These are phyloP conservation scores for Pichia californica DNA, from an alignment of 805 yeast genomes.

Conservation along the genomic window DNA sequence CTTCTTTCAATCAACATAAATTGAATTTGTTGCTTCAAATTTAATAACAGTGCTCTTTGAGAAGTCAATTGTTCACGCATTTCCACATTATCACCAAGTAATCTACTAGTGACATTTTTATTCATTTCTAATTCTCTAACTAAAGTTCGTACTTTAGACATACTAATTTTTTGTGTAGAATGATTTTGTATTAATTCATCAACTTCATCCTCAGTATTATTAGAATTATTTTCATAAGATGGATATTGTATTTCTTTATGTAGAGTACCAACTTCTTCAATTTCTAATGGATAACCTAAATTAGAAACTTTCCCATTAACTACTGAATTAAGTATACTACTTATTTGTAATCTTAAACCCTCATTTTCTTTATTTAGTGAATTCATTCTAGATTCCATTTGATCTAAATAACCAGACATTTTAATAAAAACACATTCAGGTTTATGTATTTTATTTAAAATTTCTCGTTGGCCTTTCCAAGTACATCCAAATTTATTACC, in stretches of 20 bases:
- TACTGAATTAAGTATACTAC: slow-evolving; percentile 39
- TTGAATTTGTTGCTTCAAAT: slow-evolving; percentile 45
- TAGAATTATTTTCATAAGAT: too few species aligned
- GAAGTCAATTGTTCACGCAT: slow-evolving; percentile 42
- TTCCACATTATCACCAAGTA: slow-evolving; percentile 23
- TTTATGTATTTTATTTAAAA: slow-evolving; percentile 24
- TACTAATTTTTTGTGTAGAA: slow-evolving; percentile 27
- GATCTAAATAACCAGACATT: slow-evolving; percentile 22
- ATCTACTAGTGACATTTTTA: slow-evolving; percentile 18
- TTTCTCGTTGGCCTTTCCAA: slow-evolving; percentile 36
- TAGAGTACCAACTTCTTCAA: slow-evolving; percentile 35
- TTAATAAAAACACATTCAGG: slow-evolving; percentile 26
- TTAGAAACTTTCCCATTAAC: slow-evolving; percentile 46
- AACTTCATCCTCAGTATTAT: too few species aligned
- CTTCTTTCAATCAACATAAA: slow-evolving; percentile 40
- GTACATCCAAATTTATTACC: slow-evolving; percentile 43
- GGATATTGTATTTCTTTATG: too few species aligned
- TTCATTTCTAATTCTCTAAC: slow-evolving; percentile 22
- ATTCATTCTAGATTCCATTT: slow-evolving; percentile 26
- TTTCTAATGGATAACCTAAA: slow-evolving; percentile 39
- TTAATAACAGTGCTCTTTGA: slow-evolving; percentile 39
- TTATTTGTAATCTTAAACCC: slow-evolving; percentile 37
- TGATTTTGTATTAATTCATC: too few species aligned
- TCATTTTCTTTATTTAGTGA: slow-evolving; percentile 32
- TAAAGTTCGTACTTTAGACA: slow-evolving; percentile 28